Conservation (phyloP, 2,329 filamentous ascomycete species). For the Domatiomyces catenatus region DNA sequence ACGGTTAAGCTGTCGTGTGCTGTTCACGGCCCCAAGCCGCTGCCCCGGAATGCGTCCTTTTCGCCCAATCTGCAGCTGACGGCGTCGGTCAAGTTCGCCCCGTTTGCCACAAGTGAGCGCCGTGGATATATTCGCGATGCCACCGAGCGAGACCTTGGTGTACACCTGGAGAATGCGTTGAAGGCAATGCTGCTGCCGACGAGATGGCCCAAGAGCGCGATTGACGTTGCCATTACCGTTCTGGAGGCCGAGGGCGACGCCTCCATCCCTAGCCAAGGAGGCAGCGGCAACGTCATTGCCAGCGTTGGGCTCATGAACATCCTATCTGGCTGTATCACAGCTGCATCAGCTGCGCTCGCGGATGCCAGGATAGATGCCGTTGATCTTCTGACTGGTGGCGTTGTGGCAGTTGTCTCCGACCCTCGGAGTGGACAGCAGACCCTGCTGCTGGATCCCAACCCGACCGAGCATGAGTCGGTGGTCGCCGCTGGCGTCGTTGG, state of each 20-base stretch:
- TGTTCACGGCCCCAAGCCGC: constrained; percentile 79
- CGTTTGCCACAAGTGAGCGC: constrained; percentile 71
- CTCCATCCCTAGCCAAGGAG: constrained; percentile 21
- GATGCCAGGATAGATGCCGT: constrained; percentile 95
- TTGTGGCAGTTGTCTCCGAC: constrained; percentile 57
- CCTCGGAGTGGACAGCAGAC: constrained; percentile 14
- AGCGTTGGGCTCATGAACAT: constrained; percentile 87
- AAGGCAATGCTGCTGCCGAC: constrained; percentile 82
- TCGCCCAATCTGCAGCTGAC: constrained; percentile 82
- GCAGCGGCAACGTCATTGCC: constrained; percentile 32
- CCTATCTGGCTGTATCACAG: constrained; percentile 79
- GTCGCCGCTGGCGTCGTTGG: constrained; percentile 77
- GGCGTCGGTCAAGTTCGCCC: constrained; percentile 90
- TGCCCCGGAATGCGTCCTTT: constrained; percentile 80
- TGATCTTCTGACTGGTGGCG: constrained; percentile 75
- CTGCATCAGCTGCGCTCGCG: constrained; percentile 77
- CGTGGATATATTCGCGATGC: constrained; percentile 75
- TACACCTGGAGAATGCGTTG: constrained; percentile 80
- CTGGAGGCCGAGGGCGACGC: constrained; percentile 77
- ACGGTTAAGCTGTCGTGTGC: constrained; percentile 85
- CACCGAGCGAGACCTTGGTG: constrained; percentile 73
- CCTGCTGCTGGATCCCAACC: constrained; percentile 60
- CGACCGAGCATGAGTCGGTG: constrained; percentile 62
- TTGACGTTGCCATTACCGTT: constrained; percentile 88
- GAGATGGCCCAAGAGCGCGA: constrained; percentile 93